Evolutionary conservation across 192 early-diverging fungal species (phyloP).

Genomic region (Linnemannia zychae): DNA sequence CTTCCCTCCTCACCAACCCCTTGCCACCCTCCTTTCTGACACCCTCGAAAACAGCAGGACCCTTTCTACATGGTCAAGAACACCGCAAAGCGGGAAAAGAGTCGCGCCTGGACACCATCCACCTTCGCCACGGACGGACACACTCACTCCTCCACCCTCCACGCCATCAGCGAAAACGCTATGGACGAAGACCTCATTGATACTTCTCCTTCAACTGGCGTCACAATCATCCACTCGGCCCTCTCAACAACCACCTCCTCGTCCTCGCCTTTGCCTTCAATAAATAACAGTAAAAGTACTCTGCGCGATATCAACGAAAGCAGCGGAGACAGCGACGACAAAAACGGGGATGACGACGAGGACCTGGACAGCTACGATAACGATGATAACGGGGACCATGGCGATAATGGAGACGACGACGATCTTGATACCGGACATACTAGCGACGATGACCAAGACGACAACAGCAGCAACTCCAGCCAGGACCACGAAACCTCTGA

Average conservation of each 20-base stretch:
- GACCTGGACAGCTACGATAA: constrained; percentile 1
- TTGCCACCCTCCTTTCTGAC: not conserved
- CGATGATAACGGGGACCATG: constrained; percentile 1
- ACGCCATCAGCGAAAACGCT: constrained; percentile 42
- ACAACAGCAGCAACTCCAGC: constrained; percentile 7
- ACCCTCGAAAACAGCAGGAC: not conserved
- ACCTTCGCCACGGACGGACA: constrained; percentile 28
- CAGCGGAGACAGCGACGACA: constrained; percentile 12
- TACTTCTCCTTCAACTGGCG: not conserved
- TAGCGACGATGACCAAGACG: constrained; percentile 22
- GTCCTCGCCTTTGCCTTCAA: not conserved
- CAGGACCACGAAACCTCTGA: constrained; percentile 42
- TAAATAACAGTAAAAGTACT: not conserved
- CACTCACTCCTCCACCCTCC: constrained; percentile 9
- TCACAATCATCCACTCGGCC: constrained; percentile 7
- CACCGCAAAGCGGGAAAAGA: constrained; percentile 32
- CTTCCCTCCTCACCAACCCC: not conserved
- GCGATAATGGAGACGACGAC: constrained; percentile 1
- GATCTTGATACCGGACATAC: not conserved
- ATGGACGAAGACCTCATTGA: constrained; percentile 37
- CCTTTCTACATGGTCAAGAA: constrained; percentile 25
- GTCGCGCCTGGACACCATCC: constrained; percentile 34
- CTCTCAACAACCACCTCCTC: not conserved
- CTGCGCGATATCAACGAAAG: not conserved
- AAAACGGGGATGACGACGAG: not conserved